These are phyloP conservation scores for Apiospora koreana DNA, from an alignment of 2,329 filamentous ascomycete genomes.

Conservation along the genomic window DNA sequence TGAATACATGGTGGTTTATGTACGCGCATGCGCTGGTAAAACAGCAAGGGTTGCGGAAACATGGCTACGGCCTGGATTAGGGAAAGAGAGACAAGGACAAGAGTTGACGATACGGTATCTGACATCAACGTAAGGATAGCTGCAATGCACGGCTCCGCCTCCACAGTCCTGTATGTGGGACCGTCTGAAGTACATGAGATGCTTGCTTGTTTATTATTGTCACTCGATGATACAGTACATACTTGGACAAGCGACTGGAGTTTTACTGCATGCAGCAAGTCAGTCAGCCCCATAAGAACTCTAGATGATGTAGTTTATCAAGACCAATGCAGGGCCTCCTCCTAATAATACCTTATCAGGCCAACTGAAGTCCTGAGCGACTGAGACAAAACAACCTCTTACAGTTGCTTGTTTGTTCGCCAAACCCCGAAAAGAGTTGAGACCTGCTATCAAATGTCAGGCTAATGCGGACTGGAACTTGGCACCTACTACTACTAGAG, in stretches of 20 bases:
- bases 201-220: slow-evolving; percentile 5
- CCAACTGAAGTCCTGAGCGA: background rate
- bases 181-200: slow-evolving; percentile 16
- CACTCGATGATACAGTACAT: background rate
- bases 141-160: slow-evolving; percentile 16
- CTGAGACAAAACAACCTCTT: background rate
- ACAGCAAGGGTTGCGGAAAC: background rate
- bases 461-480: background rate
- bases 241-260: background rate
- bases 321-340: background rate
- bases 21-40: no score
- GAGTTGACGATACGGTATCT: background rate
- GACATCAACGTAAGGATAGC: slow-evolving; percentile 12
- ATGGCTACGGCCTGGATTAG: background rate
- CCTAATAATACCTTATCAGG: background rate
- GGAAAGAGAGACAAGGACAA: background rate
- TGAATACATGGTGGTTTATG: background rate
- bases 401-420: background rate
- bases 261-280: background rate
- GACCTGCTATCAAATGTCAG: slow-evolving; percentile 1
- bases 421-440: background rate
- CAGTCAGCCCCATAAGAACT: background rate
- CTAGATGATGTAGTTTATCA: background rate
- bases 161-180: slow-evolving; percentile 16
- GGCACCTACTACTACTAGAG: background rate